These are phyloP conservation scores for Starmerella asiatica DNA, from an alignment of 805 yeast species.

Conservation along the genomic window DNA sequence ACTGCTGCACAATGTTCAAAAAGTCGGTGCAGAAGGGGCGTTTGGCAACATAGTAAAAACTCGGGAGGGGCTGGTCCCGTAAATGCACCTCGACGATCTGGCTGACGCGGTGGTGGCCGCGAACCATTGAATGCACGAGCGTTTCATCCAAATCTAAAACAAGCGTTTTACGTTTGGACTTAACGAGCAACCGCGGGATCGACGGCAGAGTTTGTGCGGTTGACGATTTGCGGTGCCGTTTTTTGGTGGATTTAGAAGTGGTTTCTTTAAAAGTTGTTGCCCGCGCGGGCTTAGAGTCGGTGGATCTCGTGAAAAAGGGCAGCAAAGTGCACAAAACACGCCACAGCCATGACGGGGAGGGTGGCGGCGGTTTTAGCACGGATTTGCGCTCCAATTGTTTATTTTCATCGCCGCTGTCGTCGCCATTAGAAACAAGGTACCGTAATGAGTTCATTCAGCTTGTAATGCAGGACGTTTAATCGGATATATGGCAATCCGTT, in stretches of 20 bases:
- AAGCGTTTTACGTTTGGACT: conserved; percentile 39
- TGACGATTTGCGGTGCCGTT: conserved; percentile 3
- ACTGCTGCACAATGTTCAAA: conserved; percentile 57
- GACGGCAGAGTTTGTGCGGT: conserved; percentile 8
- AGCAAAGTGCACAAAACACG: conserved; percentile 3
- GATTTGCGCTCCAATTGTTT: background rate
- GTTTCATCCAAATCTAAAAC: conserved; percentile 91
- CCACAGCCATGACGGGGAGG: conserved; percentile 3
- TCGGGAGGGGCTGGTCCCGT: conserved; percentile 29
- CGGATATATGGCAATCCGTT: too few species aligned
- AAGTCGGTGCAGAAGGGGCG: conserved; percentile 86
- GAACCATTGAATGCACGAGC: conserved; percentile 74
- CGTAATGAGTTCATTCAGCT: conserved; percentile 13
- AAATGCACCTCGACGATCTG: conserved; percentile 69
- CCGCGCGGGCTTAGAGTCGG: background rate
- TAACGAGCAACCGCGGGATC: conserved; percentile 11
- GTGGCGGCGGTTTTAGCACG: background rate
- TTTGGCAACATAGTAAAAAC: conserved; percentile 76
- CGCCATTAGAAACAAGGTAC: conserved; percentile 7
- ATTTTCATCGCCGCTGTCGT: background rate
- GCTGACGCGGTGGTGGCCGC: conserved; percentile 37
- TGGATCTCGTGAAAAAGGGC: conserved; percentile 2
- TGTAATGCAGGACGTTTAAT: conserved; percentile 1
- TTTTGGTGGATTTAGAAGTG: too few species aligned
- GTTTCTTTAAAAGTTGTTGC: background rate